Evolutionary conservation across 371 early-diverging fungal genomes (phyloP).

Genomic region (Chytridiales sp.): DNA sequence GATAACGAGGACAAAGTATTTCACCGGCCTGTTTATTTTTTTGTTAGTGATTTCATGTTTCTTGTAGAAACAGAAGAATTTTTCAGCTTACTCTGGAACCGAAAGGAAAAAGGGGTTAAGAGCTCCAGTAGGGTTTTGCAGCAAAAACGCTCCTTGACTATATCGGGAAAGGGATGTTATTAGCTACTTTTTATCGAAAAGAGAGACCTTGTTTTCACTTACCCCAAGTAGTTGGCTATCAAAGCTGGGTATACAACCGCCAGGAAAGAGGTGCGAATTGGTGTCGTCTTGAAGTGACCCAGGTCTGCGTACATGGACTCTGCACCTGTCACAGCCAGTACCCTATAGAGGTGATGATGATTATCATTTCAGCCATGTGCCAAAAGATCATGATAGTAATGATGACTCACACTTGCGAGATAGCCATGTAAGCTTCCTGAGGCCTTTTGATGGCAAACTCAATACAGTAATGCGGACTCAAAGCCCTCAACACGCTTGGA

Average conservation of each 20-base stretch:
- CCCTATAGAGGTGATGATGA: conserved; percentile 38
- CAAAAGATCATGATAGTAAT: no score
- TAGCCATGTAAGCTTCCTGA: conserved; percentile 17
- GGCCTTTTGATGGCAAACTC: conserved; percentile 10
- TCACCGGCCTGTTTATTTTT: conserved; percentile 23
- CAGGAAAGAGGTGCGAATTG: conserved; percentile 35
- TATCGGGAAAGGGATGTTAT: conserved; percentile 18
- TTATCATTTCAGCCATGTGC: no score
- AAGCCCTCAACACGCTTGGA: conserved; percentile 26
- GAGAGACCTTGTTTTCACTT: conserved; percentile 1
- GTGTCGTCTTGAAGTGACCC: conserved; percentile 50
- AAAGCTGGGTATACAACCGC: conserved; percentile 43
- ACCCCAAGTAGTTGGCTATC: conserved; percentile 39
- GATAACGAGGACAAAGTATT: conserved; percentile 44
- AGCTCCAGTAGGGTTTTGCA: conserved; percentile 21
- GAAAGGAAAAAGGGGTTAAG: conserved; percentile 37
- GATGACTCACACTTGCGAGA: conserved; percentile 37
- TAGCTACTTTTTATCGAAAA: background rate
- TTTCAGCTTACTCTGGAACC: conserved; percentile 26
- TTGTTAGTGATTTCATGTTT: background rate
- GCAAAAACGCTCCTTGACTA: conserved; percentile 52
- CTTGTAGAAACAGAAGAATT: conserved; percentile 20
- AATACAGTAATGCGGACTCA: conserved; percentile 36
- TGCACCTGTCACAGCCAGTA: conserved; percentile 52
- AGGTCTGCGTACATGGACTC: conserved; percentile 59